phyloP scores from a whole-genome alignment of 495 filamentous ascomycete species.

The Sordaria brevicollis region DNA sequence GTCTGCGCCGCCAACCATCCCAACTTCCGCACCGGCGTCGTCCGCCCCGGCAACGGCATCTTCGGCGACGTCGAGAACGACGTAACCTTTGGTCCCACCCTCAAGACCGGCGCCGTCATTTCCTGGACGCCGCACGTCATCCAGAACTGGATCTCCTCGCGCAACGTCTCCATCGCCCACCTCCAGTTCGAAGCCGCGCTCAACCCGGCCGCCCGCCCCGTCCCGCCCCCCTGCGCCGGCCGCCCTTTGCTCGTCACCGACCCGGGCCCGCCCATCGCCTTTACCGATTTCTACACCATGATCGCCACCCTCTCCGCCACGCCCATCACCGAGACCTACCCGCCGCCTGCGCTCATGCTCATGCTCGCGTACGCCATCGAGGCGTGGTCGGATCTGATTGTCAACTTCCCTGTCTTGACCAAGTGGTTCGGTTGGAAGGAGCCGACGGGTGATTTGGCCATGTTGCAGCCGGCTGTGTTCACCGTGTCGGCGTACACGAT shows the following conservation, averaged over 20 bases:
- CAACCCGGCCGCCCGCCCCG: constrained; percentile 1
- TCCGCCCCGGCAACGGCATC: constrained; percentile 49
- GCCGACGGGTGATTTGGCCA: constrained; percentile 24
- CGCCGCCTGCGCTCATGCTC: constrained; percentile 35
- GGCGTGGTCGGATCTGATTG: constrained; percentile 20
- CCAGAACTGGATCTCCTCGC: constrained; percentile 45
- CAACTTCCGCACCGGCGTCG: constrained; percentile 44
- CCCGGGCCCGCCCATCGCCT: constrained; percentile 21
- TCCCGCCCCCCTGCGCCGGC: constrained; percentile 30
- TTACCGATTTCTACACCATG: constrained; percentile 22
- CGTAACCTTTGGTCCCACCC: constrained; percentile 23
- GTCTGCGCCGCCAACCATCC: constrained; percentile 36
- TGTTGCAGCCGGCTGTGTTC: constrained; percentile 43
- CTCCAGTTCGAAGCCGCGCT: constrained; percentile 48
- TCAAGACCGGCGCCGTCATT: constrained; percentile 11
- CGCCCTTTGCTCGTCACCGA: constrained; percentile 34
- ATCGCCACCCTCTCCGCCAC: constrained; percentile 13
- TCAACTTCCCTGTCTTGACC: constrained; percentile 22
- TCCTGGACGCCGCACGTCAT: constrained; percentile 40
- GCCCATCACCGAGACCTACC: constrained; percentile 18
- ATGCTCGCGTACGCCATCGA: constrained; percentile 40
- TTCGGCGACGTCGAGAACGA: constrained; percentile 39
- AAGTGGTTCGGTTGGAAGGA: constrained; percentile 24
- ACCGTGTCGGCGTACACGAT: constrained; percentile 31
- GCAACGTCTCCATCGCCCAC: constrained; percentile 48